Evolutionary conservation across 192 early-diverging fungal species (phyloP), one percentile per base, ranked within the genome.

Genomic region (Entophlyctis luteolus): DNA sequence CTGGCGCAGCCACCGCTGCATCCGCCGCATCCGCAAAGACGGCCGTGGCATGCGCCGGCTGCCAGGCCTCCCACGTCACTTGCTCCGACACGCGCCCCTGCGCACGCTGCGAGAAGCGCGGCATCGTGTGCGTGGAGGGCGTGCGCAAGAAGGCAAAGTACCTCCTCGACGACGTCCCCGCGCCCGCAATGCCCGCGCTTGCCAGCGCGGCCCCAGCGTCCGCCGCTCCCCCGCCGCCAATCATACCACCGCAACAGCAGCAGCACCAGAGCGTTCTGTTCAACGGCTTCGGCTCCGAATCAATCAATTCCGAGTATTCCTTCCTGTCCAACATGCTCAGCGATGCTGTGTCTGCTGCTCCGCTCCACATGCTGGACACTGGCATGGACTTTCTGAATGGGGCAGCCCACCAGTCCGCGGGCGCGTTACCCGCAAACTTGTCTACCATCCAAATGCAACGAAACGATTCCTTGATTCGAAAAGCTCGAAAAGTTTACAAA

Each of bases 141-240:
- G 74, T 79, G 25, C 84, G 93, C 65, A 97, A 94, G 70, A 93
- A 88, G 72, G 92, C 93, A 29, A 97, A 97, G 78, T 95, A 97
- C 59, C 77, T 94, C 54, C 23, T 45, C 12, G 6, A 31, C 25
- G 56, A 28, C 27, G 42, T 27, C 31, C 23, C 55, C 35, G 4
- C 10, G 39, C 29, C 42, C n/a, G 28, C 31, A 35, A 35, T 31
- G 2, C 31, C 31, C 16, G 27, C 23, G n/a, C 16, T 37, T 18
- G 32, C n/a, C 47, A 53, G 52, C 59, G 36, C 37, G n/a, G 33
- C 42, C 6, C 14, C 58, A n/a, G 8, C 60, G 6, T 18, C 28
- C 4, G 5, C 8, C 20, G 8, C 60, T 14, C 12, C 6, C 4
- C 25, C 27, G 4, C 23, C 12, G 5, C 55, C 66, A 20, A 38